These are phyloP conservation scores for Amniculicola lignicola DNA, from an alignment of 495 filamentous ascomycete species.

Conservation along the genomic window DNA sequence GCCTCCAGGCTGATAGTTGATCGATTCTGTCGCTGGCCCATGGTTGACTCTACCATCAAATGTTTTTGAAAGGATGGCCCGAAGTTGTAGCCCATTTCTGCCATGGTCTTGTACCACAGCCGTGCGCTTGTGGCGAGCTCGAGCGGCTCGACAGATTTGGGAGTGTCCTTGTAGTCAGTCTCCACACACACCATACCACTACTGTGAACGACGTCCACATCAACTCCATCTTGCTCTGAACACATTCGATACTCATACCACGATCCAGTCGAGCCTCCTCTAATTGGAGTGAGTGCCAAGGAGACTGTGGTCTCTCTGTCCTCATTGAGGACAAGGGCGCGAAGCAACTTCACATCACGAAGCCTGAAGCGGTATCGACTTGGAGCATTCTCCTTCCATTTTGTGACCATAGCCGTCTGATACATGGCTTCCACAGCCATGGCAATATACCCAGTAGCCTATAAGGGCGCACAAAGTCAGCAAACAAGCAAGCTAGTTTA, in stretches of 20 bases:
- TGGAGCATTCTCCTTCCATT: not conserved
- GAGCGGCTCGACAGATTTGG: not conserved
- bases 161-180: not conserved
- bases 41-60: not conserved
- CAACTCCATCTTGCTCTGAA: not conserved
- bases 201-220: not conserved
- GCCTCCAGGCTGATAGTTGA: not conserved
- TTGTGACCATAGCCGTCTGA: not conserved
- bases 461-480: too few species aligned
- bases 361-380: not conserved
- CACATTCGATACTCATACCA: slow-evolving; percentile 4
- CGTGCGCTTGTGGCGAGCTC: not conserved
- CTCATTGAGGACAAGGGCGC: slow-evolving; percentile 4
- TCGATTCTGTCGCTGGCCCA: not conserved
- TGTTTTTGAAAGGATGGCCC: slow-evolving; percentile 4
- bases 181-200: not conserved
- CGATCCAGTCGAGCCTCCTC: not conserved
- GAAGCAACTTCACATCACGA: not conserved
- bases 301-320: not conserved
- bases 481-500: too few species aligned
- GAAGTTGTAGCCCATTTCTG: not conserved
- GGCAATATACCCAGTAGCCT: slow-evolving; percentile 22
- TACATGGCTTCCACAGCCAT: slow-evolving; percentile 22
- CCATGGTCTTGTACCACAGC: slow-evolving; percentile 8
- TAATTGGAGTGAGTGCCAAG: not conserved